Conservation (phyloP, 2,329 filamentous ascomycete genomes). For the Colletotrichum cereale region DNA sequence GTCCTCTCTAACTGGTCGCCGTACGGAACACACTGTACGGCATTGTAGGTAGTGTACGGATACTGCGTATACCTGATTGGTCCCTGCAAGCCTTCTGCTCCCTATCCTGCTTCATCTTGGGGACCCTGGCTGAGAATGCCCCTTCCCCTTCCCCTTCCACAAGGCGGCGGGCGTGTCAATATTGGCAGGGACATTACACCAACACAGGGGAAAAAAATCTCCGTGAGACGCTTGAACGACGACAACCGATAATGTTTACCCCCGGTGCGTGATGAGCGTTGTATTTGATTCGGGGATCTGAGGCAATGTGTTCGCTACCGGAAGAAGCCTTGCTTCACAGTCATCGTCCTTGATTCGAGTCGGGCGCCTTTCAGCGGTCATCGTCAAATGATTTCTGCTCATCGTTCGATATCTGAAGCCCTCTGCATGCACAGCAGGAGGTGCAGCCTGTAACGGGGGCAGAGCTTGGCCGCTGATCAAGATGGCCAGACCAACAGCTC, state of each 20-base stretch:
- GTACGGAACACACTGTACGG: too few relatives aligned
- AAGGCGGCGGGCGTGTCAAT: background rate
- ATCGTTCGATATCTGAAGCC: background rate
- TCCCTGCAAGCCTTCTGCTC: constrained; percentile 14
- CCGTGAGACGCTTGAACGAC: constrained; percentile 31
- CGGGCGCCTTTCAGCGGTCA: background rate
- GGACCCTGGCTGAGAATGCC: background rate
- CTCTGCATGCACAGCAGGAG: constrained; percentile 13
- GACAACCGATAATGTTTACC: constrained; percentile 9
- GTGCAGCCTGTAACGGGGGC: constrained; percentile 3
- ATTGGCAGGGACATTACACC: constrained; percentile 13
- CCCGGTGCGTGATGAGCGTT: background rate
- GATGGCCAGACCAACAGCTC: constrained; percentile 25
- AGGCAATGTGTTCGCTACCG: background rate
- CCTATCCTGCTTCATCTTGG: constrained; percentile 10
- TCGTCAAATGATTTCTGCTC: background rate
- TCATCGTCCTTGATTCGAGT: background rate
- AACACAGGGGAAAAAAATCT: constrained; percentile 16
- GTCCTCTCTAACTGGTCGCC: background rate
- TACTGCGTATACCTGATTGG: background rate
- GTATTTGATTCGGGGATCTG: background rate
- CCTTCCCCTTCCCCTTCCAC: background rate
- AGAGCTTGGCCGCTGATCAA: constrained; percentile 30
- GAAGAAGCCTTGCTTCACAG: background rate
- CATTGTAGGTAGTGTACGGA: too few relatives aligned